Evolutionary conservation across 345 rosid species (phyloP).

Genomic region (Citrus medica): DNA sequence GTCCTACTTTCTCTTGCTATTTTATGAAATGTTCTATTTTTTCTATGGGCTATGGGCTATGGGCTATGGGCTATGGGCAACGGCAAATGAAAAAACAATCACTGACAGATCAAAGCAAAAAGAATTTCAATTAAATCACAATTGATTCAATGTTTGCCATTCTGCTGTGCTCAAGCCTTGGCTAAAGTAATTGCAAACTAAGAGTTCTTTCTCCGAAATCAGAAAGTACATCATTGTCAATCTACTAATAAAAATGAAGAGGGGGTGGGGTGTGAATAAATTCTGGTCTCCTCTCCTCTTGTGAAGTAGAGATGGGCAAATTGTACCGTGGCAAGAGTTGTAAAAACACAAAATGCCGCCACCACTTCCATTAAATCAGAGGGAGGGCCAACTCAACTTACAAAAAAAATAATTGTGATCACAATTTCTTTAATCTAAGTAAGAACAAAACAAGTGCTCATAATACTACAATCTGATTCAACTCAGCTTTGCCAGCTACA

Average conservation of each 20-base stretch:
- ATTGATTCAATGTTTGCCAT: too few species aligned
- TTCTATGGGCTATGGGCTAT: too few species aligned
- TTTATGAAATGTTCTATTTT: too few species aligned
- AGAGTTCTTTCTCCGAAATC: not conserved
- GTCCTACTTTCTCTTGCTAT: too few species aligned
- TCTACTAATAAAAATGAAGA: not conserved
- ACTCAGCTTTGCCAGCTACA: slow-evolving; percentile 3
- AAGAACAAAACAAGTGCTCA: not conserved
- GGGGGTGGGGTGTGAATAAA: too few species aligned
- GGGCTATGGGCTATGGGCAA: too few species aligned
- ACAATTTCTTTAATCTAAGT: not conserved
- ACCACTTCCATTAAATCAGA: not conserved
- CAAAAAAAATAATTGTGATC: not conserved
- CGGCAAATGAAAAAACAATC: too few species aligned
- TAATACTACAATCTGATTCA: slow-evolving; percentile 8
- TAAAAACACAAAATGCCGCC: not conserved
- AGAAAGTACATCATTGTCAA: not conserved
- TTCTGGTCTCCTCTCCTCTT: not conserved
- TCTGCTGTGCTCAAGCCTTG: too few species aligned
- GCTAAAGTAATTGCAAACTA: not conserved
- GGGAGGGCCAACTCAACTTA: not conserved
- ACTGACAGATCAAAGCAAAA: too few species aligned
- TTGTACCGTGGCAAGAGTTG: not conserved
- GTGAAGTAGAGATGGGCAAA: not conserved
- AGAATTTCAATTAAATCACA: too few species aligned